Percentiles rank a stretch among this genome's conserved stretches.
These are phyloP conservation scores for Podospora pseudocomata DNA, from an alignment of 495 filamentous ascomycete genomes.

Conservation along the genomic window DNA sequence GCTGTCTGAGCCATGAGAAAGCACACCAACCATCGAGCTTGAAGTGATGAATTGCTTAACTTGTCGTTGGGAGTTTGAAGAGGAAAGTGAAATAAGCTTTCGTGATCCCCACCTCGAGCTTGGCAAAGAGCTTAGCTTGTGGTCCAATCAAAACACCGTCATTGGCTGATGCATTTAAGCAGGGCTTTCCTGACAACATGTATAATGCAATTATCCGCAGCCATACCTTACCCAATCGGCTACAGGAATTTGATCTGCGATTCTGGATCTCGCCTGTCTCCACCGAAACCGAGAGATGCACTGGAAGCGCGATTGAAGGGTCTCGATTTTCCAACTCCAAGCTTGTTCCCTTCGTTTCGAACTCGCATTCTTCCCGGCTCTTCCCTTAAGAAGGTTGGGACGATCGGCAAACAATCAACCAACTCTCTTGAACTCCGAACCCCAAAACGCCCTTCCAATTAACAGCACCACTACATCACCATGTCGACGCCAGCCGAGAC, in stretches of 20 bases:
- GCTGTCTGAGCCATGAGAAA: not conserved
- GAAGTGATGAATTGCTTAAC: not conserved
- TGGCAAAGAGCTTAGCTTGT: slow-evolving; percentile 6
- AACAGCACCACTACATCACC: not conserved
- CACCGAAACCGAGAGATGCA: not conserved
- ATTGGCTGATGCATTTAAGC: not conserved
- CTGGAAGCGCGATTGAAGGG: not conserved
- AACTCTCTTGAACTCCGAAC: not conserved
- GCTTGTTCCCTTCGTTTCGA: not conserved
- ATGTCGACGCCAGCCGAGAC: slow-evolving; percentile 11
- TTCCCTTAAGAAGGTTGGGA: not conserved
- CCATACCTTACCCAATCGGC: not conserved
- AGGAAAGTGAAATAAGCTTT: not conserved
- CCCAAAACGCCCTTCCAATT: not conserved
- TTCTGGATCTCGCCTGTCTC: not conserved
- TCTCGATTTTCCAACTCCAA: not conserved
- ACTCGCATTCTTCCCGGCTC: not conserved
- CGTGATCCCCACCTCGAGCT: not conserved
- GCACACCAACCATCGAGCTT: not conserved
- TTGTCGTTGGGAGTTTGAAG: not conserved
- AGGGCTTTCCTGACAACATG: not conserved
- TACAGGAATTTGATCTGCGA: not conserved
- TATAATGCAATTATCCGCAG: not conserved
- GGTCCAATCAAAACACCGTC: not conserved
- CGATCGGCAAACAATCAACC: not conserved